Evolutionary conservation across 2,329 filamentous ascomycete species (phyloP).

Genomic region (Leptographium wingfieldii): DNA sequence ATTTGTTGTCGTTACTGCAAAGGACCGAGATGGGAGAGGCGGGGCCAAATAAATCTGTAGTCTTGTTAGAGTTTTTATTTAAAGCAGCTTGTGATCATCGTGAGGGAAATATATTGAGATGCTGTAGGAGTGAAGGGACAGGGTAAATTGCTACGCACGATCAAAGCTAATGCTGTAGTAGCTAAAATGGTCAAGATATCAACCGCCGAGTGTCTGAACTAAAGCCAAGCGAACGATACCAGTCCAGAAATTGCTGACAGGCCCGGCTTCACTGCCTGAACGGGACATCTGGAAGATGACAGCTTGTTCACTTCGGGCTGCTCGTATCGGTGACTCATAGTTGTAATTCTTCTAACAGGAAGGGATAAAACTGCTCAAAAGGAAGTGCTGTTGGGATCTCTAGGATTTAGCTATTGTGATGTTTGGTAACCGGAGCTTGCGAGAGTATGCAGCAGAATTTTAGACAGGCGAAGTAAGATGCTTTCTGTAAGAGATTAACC

Average conservation of each 20-base stretch:
- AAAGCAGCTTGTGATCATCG: not conserved
- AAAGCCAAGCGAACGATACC: conserved; percentile 38
- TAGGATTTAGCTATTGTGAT: not conserved
- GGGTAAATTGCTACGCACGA: conserved; percentile 36
- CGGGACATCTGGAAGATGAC: not conserved
- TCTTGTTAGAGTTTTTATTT: not conserved
- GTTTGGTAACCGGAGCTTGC: not conserved
- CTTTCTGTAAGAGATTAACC: no score
- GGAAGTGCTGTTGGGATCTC: not conserved
- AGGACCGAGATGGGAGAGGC: conserved; percentile 56
- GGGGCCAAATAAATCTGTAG: conserved; percentile 48
- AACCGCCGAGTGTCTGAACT: conserved; percentile 51
- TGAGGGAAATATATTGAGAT: not conserved
- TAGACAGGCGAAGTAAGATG: no score
- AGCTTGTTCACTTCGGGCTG: not conserved
- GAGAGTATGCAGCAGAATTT: no score
- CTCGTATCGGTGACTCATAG: no score
- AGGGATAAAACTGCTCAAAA: not conserved
- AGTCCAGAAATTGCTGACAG: not conserved
- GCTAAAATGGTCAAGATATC: conserved; percentile 55
- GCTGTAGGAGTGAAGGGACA: conserved; percentile 39
- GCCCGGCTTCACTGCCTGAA: not conserved
- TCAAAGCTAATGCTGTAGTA: conserved; percentile 1
- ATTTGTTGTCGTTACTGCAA: conserved; percentile 53
- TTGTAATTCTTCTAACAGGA: not conserved